Evolutionary conservation across 306 rosid genomes (phyloP).

Genomic region (Cyclanthera cordifolia): DNA sequence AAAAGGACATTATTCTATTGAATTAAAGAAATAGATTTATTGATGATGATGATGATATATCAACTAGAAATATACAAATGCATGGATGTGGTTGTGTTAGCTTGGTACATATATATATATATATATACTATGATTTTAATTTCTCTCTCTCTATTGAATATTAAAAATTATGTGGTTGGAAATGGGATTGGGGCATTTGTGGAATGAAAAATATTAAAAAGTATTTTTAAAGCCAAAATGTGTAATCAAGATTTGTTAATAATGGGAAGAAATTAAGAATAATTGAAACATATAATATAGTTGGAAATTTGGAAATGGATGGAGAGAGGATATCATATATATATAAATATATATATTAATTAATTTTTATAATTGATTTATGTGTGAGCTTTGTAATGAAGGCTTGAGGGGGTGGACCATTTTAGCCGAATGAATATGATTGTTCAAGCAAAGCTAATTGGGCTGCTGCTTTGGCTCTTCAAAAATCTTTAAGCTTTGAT

Average conservation of each 20-base stretch:
- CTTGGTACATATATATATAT: background rate
- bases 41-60: background rate
- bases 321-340: background rate
- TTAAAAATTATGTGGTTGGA: background rate
- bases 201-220: conserved; percentile 4
- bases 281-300: background rate
- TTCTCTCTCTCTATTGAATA: background rate
- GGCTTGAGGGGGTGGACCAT: background rate
- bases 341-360: too few species aligned
- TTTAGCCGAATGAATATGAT: background rate
- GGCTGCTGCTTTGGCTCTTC: background rate
- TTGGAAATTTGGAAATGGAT: background rate
- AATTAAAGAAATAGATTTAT: background rate
- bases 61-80: conserved; percentile 14
- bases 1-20: background rate
- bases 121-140: background rate
- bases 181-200: conserved; percentile 15
- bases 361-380: background rate
- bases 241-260: background rate
- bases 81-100: background rate
- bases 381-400: background rate
- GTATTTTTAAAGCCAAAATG: background rate
- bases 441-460: background rate
- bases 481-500: background rate
- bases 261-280: background rate